Percentiles rank a stretch among this genome's conserved stretches.
phyloP scores from a whole-genome alignment of 768 basidiomycete species.

The Podaxis sp. region DNA sequence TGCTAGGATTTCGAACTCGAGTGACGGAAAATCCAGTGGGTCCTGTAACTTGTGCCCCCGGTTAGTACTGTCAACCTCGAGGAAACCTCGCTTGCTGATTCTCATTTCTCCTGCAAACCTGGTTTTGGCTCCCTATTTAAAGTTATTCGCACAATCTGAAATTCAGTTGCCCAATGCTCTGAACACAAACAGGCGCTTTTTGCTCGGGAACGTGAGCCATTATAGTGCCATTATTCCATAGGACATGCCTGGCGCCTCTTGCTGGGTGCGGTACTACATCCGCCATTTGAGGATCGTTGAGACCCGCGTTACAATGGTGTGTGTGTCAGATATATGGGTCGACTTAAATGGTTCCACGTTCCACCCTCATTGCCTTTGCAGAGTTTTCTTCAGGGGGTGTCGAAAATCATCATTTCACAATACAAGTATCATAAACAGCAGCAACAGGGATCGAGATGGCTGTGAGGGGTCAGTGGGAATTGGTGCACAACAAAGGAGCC shows the following conservation, averaged over 20 bases:
- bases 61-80: too few relatives aligned
- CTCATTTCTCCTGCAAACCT: too few relatives aligned
- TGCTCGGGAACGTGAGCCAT: neutral
- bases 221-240: neutral
- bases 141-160: neutral
- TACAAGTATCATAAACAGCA: neutral
- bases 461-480: neutral
- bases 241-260: neutral
- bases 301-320: neutral
- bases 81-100: too few relatives aligned
- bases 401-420: neutral
- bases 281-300: neutral
- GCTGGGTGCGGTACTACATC: neutral
- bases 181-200: neutral
- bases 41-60: neutral
- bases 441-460: neutral
- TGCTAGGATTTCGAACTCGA: neutral
- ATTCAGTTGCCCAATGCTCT: neutral
- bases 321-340: neutral
- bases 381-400: neutral
- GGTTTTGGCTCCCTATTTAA: too few relatives aligned
- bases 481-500: neutral
- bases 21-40: neutral
- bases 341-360: neutral
- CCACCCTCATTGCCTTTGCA: neutral